Evolutionary conservation across 176 grass and related monocot species (phyloP), one percentile per base, ranked within the genome.

Genomic region (Saccharum officinarum): DNA sequence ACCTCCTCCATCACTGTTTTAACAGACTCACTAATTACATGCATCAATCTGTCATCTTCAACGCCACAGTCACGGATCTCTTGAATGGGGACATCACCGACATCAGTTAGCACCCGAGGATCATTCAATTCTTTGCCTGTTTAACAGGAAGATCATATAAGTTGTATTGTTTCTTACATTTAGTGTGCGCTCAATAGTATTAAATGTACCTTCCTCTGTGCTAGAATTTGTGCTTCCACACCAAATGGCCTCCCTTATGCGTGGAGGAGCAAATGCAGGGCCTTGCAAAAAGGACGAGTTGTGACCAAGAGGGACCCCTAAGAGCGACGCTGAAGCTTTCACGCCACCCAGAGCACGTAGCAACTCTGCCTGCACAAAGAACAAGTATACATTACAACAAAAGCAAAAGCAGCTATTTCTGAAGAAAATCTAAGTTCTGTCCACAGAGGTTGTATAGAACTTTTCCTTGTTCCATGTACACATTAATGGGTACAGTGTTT

Each of bases 221-320:
- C 86, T 94, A 83, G 93, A 95, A 71, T 98, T 98, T 84, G 97
- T 98, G 81, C 97, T 98, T 45, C 91, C 97, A 80, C 97, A 98
- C 97, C 97, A 98, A 70, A 98, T 98, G 78, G 97, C 97, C 75
- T 98, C 93, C 77, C 97, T 90, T 84, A 98, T 98, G 49, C 93
- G 91, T 39, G 97, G 97, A 59, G 97, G 97, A 26, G 97, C 97
- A 94, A 98, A 98, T 30, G 97, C 97, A 65, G 97, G 97, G 5
- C 97, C 97, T 84, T 98, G 97, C 22, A 98, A 80, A 80, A 98
- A 98, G 26, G 97, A 98, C 34, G 93, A 98, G 89, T 98, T 98
- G 86, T 98, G 97, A 15, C 97, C 97, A 5, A 98, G 90, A 49
- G 97, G 97, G 47, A 98, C 91, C 40, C 97, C 97, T 55, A 98